Conservation (phyloP, 768 basidiomycete species). For the Amanita rubescens region DNA sequence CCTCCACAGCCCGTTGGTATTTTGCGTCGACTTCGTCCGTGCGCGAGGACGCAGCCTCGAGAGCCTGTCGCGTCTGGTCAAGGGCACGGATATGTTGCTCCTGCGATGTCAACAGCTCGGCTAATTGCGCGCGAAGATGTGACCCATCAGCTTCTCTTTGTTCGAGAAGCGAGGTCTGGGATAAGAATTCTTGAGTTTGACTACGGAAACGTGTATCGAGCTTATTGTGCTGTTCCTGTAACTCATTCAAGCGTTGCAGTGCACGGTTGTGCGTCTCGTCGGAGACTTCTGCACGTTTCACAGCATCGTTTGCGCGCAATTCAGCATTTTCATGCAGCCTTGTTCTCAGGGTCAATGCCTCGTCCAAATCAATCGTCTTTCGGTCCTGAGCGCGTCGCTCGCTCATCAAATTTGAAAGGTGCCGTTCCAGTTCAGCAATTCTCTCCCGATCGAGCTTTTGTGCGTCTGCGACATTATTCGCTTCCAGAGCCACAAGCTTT, state of each 20-base stretch:
- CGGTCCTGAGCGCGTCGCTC: constrained; percentile 63
- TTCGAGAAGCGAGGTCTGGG: constrained; percentile 66
- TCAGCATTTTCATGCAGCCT: constrained; percentile 74
- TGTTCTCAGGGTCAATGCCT: constrained; percentile 71
- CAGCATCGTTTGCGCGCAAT: constrained; percentile 65
- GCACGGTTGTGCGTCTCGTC: constrained; percentile 64
- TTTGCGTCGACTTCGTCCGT: constrained; percentile 73
- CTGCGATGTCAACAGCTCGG: constrained; percentile 59
- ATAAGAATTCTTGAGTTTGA: constrained; percentile 64
- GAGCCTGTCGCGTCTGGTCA: constrained; percentile 75
- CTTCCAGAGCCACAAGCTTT: constrained; percentile 84
- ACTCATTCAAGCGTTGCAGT: constrained; percentile 55
- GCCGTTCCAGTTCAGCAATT: constrained; percentile 63
- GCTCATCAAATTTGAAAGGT: constrained; percentile 50
- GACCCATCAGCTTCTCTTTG: constrained; percentile 76
- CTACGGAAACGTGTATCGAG: constrained; percentile 67
- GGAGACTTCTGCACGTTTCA: constrained; percentile 65
- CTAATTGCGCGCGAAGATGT: constrained; percentile 55
- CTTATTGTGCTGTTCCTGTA: constrained; percentile 55
- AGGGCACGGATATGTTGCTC: constrained; percentile 86
- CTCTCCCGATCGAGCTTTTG: constrained; percentile 75
- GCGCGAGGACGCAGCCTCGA: constrained; percentile 68
- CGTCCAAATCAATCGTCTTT: constrained; percentile 62
- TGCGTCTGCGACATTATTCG: constrained; percentile 54
- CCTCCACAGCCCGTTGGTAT: constrained; percentile 62